phyloP scores from a whole-genome alignment of 129 eudicot genomes.

The Glebionis coronaria region DNA sequence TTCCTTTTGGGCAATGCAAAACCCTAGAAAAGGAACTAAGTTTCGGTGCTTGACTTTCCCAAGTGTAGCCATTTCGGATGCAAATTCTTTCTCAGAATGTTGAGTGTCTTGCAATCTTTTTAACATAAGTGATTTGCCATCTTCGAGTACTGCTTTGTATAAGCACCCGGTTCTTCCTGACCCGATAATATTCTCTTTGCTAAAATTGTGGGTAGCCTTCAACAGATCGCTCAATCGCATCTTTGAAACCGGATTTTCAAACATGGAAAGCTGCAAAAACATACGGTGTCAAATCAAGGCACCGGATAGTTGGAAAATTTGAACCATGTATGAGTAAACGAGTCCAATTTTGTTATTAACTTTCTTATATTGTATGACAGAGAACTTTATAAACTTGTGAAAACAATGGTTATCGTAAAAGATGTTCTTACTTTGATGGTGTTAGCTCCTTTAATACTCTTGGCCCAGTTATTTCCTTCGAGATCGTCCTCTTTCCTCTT shows the following conservation, averaged over 20 bases:
- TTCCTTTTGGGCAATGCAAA: slow-evolving; percentile 63
- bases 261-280: slow-evolving; percentile 68
- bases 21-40: slow-evolving; percentile 84
- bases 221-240: slow-evolving; percentile 82
- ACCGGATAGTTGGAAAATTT: background rate
- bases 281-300: slow-evolving; percentile 11
- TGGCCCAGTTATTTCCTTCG: slow-evolving; percentile 87
- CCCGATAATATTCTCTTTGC: slow-evolving; percentile 72
- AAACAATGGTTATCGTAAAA: too few species aligned
- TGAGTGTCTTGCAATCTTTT: slow-evolving; percentile 77
- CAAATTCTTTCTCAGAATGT: slow-evolving; percentile 76
- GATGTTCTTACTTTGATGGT: slow-evolving; percentile 49
- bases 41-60: slow-evolving; percentile 74
- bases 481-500: slow-evolving; percentile 53
- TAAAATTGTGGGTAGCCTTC: slow-evolving; percentile 79
- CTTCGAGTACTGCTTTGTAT: slow-evolving; percentile 77
- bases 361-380: too few species aligned
- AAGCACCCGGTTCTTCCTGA: slow-evolving; percentile 72
- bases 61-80: slow-evolving; percentile 73
- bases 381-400: too few species aligned
- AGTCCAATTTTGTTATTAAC: background rate
- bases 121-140: slow-evolving; percentile 65
- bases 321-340: background rate
- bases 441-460: slow-evolving; percentile 78
- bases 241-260: slow-evolving; percentile 66